phyloP scores from a whole-genome alignment of 306 rosid species.

The Begonia fuchsioides region DNA sequence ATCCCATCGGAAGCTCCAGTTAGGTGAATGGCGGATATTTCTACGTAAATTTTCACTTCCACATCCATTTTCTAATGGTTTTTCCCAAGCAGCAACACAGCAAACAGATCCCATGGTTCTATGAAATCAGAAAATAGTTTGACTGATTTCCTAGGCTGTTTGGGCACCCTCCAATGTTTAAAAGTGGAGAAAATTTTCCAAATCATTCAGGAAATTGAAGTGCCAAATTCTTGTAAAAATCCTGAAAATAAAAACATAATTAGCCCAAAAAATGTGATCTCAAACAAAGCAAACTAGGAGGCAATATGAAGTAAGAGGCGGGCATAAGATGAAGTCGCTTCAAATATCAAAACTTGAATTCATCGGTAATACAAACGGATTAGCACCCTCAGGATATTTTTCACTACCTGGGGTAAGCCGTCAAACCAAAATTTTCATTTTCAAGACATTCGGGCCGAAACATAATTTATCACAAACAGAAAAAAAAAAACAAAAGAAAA shows the following conservation, averaged over 20 bases:
- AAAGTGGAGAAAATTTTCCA: too few species aligned
- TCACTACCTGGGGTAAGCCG: too few species aligned
- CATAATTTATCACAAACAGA: not conserved
- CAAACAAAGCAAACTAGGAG: too few species aligned
- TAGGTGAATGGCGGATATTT: not conserved
- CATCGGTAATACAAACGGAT: too few species aligned
- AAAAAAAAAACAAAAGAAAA: not conserved
- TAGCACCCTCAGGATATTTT: too few species aligned
- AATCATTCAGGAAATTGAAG: not conserved
- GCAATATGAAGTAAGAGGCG: too few species aligned
- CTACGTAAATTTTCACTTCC: not conserved
- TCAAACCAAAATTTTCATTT: too few species aligned
- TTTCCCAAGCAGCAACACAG: not conserved
- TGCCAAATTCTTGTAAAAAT: not conserved
- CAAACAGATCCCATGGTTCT: slow-evolving; percentile 1
- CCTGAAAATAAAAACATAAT: not conserved
- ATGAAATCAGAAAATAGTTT: not conserved
- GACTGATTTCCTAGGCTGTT: not conserved
- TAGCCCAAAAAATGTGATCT: not conserved
- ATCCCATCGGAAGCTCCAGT: not conserved
- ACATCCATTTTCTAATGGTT: not conserved
- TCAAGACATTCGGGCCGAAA: not conserved
- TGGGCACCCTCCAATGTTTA: not conserved
- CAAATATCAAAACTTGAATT: too few species aligned
- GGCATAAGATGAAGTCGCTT: too few species aligned